Percentiles rank a stretch among this genome's conserved stretches.
These are phyloP conservation scores for Fusarium transvaalense DNA, from an alignment of 2,329 filamentous ascomycete species.

Conservation along the genomic window DNA sequence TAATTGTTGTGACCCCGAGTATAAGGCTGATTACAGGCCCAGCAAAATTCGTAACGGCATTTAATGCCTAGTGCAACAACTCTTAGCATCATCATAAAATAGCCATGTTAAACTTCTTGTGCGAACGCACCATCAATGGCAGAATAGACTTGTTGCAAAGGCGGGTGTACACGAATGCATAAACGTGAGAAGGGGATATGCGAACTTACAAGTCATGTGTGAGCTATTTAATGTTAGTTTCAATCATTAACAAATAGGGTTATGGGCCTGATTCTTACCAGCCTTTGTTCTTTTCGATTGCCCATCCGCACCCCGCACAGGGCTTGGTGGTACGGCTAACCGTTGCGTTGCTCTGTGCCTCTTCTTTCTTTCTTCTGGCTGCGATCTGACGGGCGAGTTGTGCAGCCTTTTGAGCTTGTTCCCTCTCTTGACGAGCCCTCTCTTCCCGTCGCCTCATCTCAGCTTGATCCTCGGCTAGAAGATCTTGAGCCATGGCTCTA, in stretches of 20 bases:
- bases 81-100: constrained; percentile 24
- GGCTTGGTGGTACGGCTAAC: constrained; percentile 53
- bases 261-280: constrained; percentile 55
- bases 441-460: constrained; percentile 43
- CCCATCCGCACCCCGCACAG: constrained; percentile 55
- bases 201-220: constrained; percentile 58
- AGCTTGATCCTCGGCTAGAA: constrained; percentile 51
- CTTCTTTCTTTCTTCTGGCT: constrained; percentile 52
- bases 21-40: constrained; percentile 49
- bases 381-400: constrained; percentile 47
- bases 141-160: constrained; percentile 6
- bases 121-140: constrained; percentile 32
- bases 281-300: constrained; percentile 57
- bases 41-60: constrained; percentile 54
- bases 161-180: neutral
- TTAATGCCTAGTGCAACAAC: constrained; percentile 49
- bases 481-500: constrained; percentile 50
- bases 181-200: neutral
- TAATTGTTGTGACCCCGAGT: constrained; percentile 36
- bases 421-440: constrained; percentile 41
- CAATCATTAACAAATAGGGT: neutral
- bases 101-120: constrained; percentile 3
- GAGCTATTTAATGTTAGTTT: constrained; percentile 51
- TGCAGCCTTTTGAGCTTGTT: constrained; percentile 45
- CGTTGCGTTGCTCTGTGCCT: constrained; percentile 49